A percentile compares a stretch with the other conserved stretches of the same genome.
Evolutionary conservation across 176 grass and related monocot genomes (phyloP).

Genomic region (Zea mays): Zm-B73-REFERENCE-NAM-5.0 NC_050101.1:106570001-106570500

Average conservation of each 20-base stretch:
- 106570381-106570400: too few relatives aligned
- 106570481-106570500: slow-evolving; percentile 40
- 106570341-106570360: slow-evolving; percentile 18
- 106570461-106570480: slow-evolving; percentile 51
- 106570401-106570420: slow-evolving; percentile 1
- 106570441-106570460: slow-evolving; percentile 55
- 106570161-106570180: not conserved
- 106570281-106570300: slow-evolving; percentile 61
- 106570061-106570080: slow-evolving; percentile 72
- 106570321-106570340: slow-evolving; percentile 45
- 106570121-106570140: slow-evolving; percentile 66
- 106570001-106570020: slow-evolving; percentile 29
- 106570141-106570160: slow-evolving; percentile 42
- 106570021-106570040: slow-evolving; percentile 18
- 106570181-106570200: not conserved
- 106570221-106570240: slow-evolving; percentile 74
- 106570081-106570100: slow-evolving; percentile 68
- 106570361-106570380: not conserved
- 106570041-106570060: slow-evolving; percentile 50
- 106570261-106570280: slow-evolving; percentile 69
- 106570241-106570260: slow-evolving; percentile 68
- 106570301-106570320: slow-evolving; percentile 61
- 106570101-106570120: slow-evolving; percentile 56
- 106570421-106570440: not conserved
- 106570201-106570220: not conserved